phyloP scores from a whole-genome alignment of 352 stramenopile species.

The Phytopythium kandeliae region DNA sequence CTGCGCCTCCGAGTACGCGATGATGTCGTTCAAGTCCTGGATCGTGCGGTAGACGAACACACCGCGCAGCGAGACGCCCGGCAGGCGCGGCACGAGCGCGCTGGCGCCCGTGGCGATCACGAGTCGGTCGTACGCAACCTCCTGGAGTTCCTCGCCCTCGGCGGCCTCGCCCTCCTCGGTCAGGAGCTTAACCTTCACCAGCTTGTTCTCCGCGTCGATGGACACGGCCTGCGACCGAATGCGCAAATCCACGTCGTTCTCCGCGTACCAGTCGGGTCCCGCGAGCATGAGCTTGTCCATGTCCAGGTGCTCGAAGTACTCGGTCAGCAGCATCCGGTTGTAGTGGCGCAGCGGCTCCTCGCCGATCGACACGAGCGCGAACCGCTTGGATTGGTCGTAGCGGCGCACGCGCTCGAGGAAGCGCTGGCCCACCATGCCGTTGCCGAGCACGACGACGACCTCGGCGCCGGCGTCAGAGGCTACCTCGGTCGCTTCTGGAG shows the following conservation, averaged over 20 bases:
- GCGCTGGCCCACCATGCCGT: conserved; percentile 89
- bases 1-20: conserved; percentile 73
- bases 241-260: conserved; percentile 74
- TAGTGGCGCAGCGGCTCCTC: conserved; percentile 90
- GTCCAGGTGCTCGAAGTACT: conserved; percentile 91
- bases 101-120: conserved; percentile 89
- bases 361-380: conserved; percentile 86
- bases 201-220: conserved; percentile 77
- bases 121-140: conserved; percentile 81
- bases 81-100: conserved; percentile 83
- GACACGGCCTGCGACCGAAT: conserved; percentile 67
- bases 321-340: conserved; percentile 90
- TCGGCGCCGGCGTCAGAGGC: no score
- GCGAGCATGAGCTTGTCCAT: conserved; percentile 84
- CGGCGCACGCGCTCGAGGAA: conserved; percentile 80
- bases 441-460: conserved; percentile 86
- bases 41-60: conserved; percentile 94
- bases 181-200: conserved; percentile 37
- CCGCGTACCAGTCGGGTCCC: conserved; percentile 78
- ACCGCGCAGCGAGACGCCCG: conserved; percentile 70
- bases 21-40: conserved; percentile 87
- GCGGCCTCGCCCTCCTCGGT: conserved; percentile 18
- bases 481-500: neutral
- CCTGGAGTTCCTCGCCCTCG: conserved; percentile 27
- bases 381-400: conserved; percentile 52